Evolutionary conservation across 83 land plant genomes (phyloP), one percentile per base, ranked within the genome.

Genomic region (Thuja plicata): DNA sequence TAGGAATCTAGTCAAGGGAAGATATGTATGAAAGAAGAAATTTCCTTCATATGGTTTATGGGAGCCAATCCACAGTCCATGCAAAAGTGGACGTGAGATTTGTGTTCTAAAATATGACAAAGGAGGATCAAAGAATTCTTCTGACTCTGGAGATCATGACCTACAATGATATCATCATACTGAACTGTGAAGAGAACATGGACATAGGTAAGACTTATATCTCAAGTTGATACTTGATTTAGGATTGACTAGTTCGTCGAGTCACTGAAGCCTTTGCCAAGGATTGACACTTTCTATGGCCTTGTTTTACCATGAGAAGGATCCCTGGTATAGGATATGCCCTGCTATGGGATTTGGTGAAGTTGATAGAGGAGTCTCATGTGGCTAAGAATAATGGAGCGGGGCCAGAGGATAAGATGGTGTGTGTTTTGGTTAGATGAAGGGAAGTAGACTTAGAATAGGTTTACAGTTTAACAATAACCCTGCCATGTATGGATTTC

Each of bases 131-230:
- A 70, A 89, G 73, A 21, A 70, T 78, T 3, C 77, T 90, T 12
- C 84, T 93, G 45, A 87, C 87, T 4, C 84, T 93, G 19, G 93
- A 93, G 78, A 87, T 86, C 81, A 78, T 91, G 66, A 90, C 43
- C 27, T 91, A 84, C 90, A 82, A 92, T 40, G 95, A 94, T 85
- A 93, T 94, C 34, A 87, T 94, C 15, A 88, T 88, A 2, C 84
- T 92, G 40, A 84, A 92, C 38, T 93, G 92, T 34, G 60, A 87
- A n/a, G 95, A 93, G 79, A 87, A 85, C 66, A 54, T 90, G 86
- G 92, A 94, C 55, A 12, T 0, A 13, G 55, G 8, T 52, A 52
- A 13, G 16, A 45, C 66, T 38, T 90, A 88, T 62, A 92, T 91
- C 88, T 89, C 90, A 17, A 89, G 89, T n/a, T 48, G 90, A 52